These are phyloP conservation scores for Psilocybe azurescens DNA, from an alignment of 768 basidiomycete species.

Conservation along the genomic window DNA sequence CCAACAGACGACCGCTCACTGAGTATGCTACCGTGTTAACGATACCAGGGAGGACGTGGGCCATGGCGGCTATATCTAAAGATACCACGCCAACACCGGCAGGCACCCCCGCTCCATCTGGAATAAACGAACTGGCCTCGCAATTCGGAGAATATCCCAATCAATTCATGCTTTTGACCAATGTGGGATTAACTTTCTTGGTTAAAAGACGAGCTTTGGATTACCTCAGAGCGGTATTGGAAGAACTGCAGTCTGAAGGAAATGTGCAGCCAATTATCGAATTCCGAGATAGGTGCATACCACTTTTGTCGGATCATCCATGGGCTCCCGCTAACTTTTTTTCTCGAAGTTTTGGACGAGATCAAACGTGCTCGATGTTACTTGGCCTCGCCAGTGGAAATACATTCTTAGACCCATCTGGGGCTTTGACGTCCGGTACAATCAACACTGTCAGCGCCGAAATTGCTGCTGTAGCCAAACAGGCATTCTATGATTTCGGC, in stretches of 20 bases:
- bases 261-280: constrained; percentile 81
- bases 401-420: constrained; percentile 71
- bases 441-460: constrained; percentile 64
- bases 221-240: constrained; percentile 80
- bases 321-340: neutral
- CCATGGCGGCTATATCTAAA: constrained; percentile 65
- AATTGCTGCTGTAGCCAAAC: constrained; percentile 74
- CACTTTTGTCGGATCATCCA: neutral
- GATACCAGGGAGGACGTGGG: constrained; percentile 86
- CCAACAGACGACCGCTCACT: constrained; percentile 65
- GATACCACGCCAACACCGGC: constrained; percentile 32
- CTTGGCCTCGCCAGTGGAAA: constrained; percentile 87
- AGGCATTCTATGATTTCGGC: constrained; percentile 86
- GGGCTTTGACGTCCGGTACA: constrained; percentile 48
- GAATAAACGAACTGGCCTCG: constrained; percentile 80
- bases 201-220: constrained; percentile 86
- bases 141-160: constrained; percentile 78
- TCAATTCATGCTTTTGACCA: constrained; percentile 89
- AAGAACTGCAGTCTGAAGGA: constrained; percentile 79
- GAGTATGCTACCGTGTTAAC: constrained; percentile 81
- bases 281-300: constrained; percentile 75
- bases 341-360: constrained; percentile 79
- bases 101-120: constrained; percentile 54
- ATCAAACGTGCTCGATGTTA: constrained; percentile 92
- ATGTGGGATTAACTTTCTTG: constrained; percentile 83